These are phyloP conservation scores for Arbutus unedo DNA, from an alignment of 148 eudicot species.

Conservation along the genomic window DNA sequence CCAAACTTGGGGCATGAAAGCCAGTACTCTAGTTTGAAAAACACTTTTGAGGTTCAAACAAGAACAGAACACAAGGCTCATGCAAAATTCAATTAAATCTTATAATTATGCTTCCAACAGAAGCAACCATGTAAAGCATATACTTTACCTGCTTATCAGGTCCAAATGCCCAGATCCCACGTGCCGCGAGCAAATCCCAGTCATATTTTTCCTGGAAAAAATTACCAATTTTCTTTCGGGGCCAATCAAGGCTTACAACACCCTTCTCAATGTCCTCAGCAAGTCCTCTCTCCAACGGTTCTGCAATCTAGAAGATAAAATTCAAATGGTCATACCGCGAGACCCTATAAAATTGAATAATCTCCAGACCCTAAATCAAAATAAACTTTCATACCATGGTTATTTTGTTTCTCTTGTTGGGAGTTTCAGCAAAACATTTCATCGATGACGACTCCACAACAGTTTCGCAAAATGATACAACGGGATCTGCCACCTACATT, in stretches of 20 bases:
- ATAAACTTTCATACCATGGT: conserved; percentile 65
- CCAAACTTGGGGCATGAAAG: not conserved
- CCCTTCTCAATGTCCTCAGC: conserved; percentile 96
- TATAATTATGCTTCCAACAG: not conserved
- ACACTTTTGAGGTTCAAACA: not conserved
- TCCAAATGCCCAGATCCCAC: conserved; percentile 99
- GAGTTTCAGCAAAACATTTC: conserved; percentile 99
- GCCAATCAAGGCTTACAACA: conserved; percentile 93
- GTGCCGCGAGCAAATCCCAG: conserved; percentile 98
- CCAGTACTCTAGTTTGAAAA: not conserved
- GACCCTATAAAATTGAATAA: not conserved
- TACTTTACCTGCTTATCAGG: conserved; percentile 87
- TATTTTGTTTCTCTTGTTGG: conserved; percentile 91
- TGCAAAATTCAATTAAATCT: not conserved
- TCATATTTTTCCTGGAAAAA: conserved; percentile 92
- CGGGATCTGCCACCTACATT: conserved; percentile 95
- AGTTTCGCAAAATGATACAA: conserved; percentile 98
- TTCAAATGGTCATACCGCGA: conserved; percentile 6
- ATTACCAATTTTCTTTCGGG: conserved; percentile 78
- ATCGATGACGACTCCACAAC: conserved; percentile 95
- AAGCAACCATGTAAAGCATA: conserved; percentile 9
- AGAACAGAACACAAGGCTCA: not conserved
- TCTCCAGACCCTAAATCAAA: not conserved
- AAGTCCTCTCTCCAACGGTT: conserved; percentile 95
- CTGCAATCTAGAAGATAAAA: conserved; percentile 64